Conservation (phyloP, 768 basidiomycete genomes). For the Serendipita sp. region DNA sequence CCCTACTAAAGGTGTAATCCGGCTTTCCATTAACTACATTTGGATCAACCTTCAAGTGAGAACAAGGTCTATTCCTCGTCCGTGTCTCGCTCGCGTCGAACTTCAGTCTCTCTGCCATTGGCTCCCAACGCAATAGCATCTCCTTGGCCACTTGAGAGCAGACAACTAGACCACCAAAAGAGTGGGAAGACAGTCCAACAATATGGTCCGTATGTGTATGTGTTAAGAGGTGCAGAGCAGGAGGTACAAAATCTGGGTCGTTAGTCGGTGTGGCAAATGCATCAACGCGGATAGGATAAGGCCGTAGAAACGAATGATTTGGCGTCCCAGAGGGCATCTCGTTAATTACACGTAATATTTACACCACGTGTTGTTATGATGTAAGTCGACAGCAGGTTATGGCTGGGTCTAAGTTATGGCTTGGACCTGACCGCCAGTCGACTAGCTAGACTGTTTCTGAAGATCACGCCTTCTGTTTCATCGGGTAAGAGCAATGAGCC, state of each 20-base stretch:
- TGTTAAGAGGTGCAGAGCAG: constrained; percentile 56
- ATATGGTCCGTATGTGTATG: constrained; percentile 89
- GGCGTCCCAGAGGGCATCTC: constrained; percentile 65
- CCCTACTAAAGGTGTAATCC: constrained; percentile 40
- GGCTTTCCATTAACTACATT: constrained; percentile 31
- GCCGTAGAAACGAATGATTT: constrained; percentile 56
- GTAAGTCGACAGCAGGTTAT: neutral
- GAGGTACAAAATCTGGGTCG: constrained; percentile 20
- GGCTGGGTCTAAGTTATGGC: neutral
- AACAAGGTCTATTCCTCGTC: constrained; percentile 42
- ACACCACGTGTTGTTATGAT: too few relatives aligned
- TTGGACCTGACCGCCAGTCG: neutral
- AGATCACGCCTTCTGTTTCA: too few relatives aligned
- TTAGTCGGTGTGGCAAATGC: constrained; percentile 39
- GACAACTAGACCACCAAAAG: constrained; percentile 54
- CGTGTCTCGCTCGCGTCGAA: constrained; percentile 35
- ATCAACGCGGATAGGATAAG: constrained; percentile 78
- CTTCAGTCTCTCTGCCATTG: constrained; percentile 45
- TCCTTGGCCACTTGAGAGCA: constrained; percentile 76
- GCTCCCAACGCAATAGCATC: constrained; percentile 69
- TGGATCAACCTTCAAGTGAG: constrained; percentile 49
- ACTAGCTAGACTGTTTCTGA: too few relatives aligned
- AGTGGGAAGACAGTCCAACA: constrained; percentile 54
- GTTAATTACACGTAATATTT: neutral
- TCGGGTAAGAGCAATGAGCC: neutral